Conservation (phyloP, 2,329 filamentous ascomycete genomes). For the Stemphylium beticola region DNA sequence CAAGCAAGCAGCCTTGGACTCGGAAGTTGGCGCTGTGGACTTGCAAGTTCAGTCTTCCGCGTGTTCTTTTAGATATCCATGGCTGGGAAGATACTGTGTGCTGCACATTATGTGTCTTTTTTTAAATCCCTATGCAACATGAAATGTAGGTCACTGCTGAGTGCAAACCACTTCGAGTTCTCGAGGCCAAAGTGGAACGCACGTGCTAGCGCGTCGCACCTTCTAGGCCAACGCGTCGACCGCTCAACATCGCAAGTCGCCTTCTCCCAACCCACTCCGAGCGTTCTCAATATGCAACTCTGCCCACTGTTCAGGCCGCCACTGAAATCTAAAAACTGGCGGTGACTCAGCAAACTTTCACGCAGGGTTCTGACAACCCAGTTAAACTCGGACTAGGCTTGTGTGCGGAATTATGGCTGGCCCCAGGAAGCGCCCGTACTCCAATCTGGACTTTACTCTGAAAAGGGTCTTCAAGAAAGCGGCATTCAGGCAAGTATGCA, state of each 20-base stretch:
- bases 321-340: not conserved
- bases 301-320: not conserved
- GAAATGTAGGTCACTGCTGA: not conserved
- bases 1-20: not conserved
- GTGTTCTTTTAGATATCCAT: not conserved
- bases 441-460: slow-evolving; percentile 76
- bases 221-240: slow-evolving; percentile 16
- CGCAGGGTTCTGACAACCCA: not conserved
- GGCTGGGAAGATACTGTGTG: not conserved
- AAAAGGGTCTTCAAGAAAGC: slow-evolving; percentile 75
- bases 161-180: slow-evolving; percentile 1
- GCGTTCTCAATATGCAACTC: slow-evolving; percentile 6
- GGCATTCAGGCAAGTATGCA: slow-evolving; percentile 67
- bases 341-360: not conserved
- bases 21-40: not conserved
- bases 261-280: not conserved
- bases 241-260: not conserved
- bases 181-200: slow-evolving; percentile 6
- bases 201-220: slow-evolving; percentile 29
- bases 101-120: not conserved
- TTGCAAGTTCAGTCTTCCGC: not conserved
- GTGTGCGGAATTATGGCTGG: slow-evolving; percentile 35
- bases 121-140: not conserved
- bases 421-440: slow-evolving; percentile 37
- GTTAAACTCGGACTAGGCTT: not conserved